Evolutionary conservation across 2,329 filamentous ascomycete genomes (phyloP).

Genomic region (Fusarium sp.): DNA sequence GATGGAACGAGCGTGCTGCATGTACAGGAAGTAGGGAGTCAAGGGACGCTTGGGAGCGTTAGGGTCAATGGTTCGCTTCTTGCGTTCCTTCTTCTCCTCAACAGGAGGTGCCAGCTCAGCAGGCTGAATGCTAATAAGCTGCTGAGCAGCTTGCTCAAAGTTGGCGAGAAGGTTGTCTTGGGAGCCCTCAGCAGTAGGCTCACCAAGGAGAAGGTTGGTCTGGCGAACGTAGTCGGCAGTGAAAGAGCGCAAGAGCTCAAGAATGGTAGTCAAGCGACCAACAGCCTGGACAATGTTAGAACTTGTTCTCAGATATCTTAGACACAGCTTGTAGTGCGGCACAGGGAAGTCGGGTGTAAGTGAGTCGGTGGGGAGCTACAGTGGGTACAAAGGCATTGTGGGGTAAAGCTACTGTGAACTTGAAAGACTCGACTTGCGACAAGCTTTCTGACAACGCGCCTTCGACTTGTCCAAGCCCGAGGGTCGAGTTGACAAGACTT

Average conservation of each 20-base stretch:
- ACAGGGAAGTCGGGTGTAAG: conserved; percentile 11
- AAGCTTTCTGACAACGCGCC: conserved; percentile 27
- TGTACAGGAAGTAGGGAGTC: conserved; percentile 95
- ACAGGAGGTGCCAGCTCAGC: conserved; percentile 58
- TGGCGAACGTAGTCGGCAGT: conserved; percentile 88
- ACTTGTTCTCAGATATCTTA: not conserved
- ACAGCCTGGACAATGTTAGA: conserved; percentile 58
- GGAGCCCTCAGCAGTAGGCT: conserved; percentile 63
- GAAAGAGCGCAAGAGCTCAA: conserved; percentile 82
- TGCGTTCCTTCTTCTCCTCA: conserved; percentile 86
- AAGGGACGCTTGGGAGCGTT: conserved; percentile 94
- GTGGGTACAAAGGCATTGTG: conserved; percentile 24
- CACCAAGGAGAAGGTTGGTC: conserved; percentile 83
- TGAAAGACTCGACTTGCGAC: conserved; percentile 26
- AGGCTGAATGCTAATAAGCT: conserved; percentile 56
- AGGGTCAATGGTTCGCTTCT: conserved; percentile 87
- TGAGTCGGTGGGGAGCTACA: conserved; percentile 23
- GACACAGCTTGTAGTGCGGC: not conserved
- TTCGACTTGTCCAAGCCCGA: not conserved
- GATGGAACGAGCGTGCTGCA: conserved; percentile 85
- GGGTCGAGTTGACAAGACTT: not conserved
- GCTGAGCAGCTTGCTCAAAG: conserved; percentile 63
- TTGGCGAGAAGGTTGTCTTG: conserved; percentile 60
- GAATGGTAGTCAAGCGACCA: conserved; percentile 77
- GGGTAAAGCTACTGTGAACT: conserved; percentile 37